Conservation (phyloP, 805 yeast species). For the Candida germanica region DNA sequence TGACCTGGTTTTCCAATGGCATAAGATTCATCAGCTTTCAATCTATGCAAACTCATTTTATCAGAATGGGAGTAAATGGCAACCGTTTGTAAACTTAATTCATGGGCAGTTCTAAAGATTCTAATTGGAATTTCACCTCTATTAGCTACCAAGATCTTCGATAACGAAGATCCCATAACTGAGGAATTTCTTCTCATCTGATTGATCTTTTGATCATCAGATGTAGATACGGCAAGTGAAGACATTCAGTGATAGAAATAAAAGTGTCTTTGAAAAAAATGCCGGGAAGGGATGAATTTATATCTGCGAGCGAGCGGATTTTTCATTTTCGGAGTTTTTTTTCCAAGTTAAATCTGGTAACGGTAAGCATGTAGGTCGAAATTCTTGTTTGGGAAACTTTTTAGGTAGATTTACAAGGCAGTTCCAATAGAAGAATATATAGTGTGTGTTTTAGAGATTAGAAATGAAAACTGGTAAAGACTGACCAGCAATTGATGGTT, state of each 20-base stretch:
- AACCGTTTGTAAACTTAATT: conserved; percentile 92
- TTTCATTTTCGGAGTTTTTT: too few relatives aligned
- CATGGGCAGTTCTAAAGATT: conserved; percentile 97
- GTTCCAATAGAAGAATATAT: too few relatives aligned
- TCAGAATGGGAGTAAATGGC: conserved; percentile 97
- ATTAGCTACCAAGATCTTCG: conserved; percentile 74
- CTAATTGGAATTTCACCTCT: conserved; percentile 84
- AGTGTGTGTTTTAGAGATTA: too few relatives aligned
- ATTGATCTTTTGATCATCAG: conserved; percentile 25
- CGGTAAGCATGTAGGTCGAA: too few relatives aligned
- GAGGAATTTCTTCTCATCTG: conserved; percentile 42
- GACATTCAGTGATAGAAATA: conserved; percentile 10
- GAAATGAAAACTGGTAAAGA: too few relatives aligned
- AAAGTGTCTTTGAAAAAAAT: neutral
- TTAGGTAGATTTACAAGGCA: too few relatives aligned
- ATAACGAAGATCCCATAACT: conserved; percentile 41
- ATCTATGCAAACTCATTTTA: conserved; percentile 87
- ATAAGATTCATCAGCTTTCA: conserved; percentile 92
- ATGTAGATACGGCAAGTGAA: conserved; percentile 7
- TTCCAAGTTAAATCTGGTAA: too few relatives aligned
- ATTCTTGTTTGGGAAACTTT: too few relatives aligned
- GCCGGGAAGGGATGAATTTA: conserved; percentile 5
- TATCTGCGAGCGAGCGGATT: too few relatives aligned
- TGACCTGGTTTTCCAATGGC: conserved; percentile 88
- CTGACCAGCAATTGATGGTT: too few relatives aligned